Evolutionary conservation across 176 grass and related monocot species (phyloP).

Genomic region (Ensete ventricosum): DNA sequence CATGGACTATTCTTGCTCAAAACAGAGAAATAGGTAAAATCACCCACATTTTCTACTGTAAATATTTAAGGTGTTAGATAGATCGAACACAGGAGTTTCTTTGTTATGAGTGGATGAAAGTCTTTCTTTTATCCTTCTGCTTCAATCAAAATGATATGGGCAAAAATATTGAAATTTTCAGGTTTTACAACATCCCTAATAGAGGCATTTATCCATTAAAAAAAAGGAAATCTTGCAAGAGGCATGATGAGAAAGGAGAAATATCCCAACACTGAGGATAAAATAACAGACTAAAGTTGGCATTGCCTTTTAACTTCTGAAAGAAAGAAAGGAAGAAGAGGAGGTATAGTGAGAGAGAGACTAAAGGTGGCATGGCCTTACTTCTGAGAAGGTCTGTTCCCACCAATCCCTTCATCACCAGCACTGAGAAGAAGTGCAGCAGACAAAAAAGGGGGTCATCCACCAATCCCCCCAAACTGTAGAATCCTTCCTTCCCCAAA

Average conservation of each 20-base stretch:
- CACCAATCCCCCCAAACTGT: not conserved
- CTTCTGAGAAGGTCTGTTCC: conserved; percentile 3
- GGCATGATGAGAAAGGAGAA: not conserved
- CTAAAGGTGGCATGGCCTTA: conserved; percentile 2
- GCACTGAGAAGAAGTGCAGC: conserved; percentile 5
- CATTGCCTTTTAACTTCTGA: not conserved
- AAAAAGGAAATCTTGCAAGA: not conserved
- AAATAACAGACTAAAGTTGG: not conserved
- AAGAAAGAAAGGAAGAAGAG: not conserved
- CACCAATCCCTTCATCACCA: conserved; percentile 12
- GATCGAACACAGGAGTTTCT: too few species aligned
- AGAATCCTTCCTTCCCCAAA: not conserved
- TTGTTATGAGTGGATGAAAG: too few species aligned
- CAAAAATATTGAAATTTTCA: not conserved
- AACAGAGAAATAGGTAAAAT: too few species aligned
- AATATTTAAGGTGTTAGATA: too few species aligned
- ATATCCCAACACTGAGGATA: not conserved
- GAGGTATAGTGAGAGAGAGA: not conserved
- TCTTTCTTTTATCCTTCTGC: too few species aligned
- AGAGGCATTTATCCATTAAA: not conserved
- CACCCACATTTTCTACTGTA: too few species aligned
- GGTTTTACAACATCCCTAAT: not conserved
- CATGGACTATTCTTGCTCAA: too few species aligned
- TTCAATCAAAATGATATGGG: too few species aligned
- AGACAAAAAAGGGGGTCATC: conserved; percentile 2